Conservation (phyloP, 2,329 filamentous ascomycete genomes). For the Hymenoscyphus albidus region DNA sequence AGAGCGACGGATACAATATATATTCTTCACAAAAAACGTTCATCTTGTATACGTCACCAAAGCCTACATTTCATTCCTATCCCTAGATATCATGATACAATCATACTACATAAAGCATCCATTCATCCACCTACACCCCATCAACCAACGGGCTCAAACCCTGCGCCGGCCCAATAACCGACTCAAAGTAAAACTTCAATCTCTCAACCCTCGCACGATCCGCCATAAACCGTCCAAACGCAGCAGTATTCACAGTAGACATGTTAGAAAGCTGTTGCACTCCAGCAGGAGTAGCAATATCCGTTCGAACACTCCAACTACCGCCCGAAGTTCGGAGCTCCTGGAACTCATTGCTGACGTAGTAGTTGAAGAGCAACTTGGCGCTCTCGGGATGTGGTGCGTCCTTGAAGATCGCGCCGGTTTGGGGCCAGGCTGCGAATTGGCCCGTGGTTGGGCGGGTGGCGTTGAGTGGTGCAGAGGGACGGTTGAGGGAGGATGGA, state of each 20-base stretch:
- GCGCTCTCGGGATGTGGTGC: conserved; percentile 48
- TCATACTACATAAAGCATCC: no score
- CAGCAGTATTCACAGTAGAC: conserved; percentile 32
- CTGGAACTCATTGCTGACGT: conserved; percentile 40
- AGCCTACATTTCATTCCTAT: no score
- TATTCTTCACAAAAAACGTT: no score
- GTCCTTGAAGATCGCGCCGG: conserved; percentile 45
- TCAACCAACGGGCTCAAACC: conserved; percentile 38
- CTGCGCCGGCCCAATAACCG: conserved; percentile 38
- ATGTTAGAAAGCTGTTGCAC: conserved; percentile 34
- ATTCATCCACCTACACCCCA: conserved; percentile 14
- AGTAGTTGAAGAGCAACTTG: conserved; percentile 47
- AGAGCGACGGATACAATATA: no score
- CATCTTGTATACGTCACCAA: no score
- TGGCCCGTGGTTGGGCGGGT: conserved; percentile 31
- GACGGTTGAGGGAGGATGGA: conserved; percentile 21
- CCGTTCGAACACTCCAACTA: conserved; percentile 34
- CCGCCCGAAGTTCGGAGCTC: conserved; percentile 32
- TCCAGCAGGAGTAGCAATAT: conserved; percentile 29
- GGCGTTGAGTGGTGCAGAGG: background rate
- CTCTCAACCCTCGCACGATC: conserved; percentile 38
- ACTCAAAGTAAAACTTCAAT: conserved; percentile 38
- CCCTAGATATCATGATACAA: no score
- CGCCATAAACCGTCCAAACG: conserved; percentile 37
- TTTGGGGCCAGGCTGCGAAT: conserved; percentile 48